Evolutionary conservation across 192 early-diverging fungal genomes (phyloP), one percentile per base, ranked within the genome.

Genomic region (Thamnidium elegans): DNA sequence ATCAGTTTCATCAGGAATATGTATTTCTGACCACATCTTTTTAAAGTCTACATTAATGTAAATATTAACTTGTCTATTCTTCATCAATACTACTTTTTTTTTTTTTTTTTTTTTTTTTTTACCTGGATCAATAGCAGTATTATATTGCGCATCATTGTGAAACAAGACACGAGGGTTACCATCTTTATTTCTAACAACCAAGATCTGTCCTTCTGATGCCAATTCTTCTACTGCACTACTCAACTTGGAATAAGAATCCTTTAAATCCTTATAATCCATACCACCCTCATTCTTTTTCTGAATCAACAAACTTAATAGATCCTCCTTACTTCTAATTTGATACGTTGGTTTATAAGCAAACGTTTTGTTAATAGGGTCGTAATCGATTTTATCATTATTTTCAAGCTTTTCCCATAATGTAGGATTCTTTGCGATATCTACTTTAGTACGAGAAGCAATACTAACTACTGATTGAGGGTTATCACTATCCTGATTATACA

Each of bases 321-420:
- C 92, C 13, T 91, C 88, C 34, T 85, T 85, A 34, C 76, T 79
- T 53, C 81, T 81, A 56, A 92, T 86, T 32, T 88, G 81, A 63
- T 80, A 92, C 47, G 84, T 84, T 51, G 90, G 90, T 73, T 87
- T 88, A 73, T 91, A 93, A 5, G 82, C 80, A 75, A 90, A 89
- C 1, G 86, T 87, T 5, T 80, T 63, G 15, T 78, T 77, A 2
- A 71, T 30, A 1, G 73, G 34, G 60, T 86, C 82, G 71, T 81
- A 91, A 0, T 72, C 70, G 20, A 92, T 84, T 50, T 90, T 90
- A 39, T 83, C 79, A 65, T 87, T 91, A 36, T 74, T 67, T 10
- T 74, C 77, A 31, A 91, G 66, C 19, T 84, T 77, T 6, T 83
- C 65, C 69, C 79, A 86, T 50, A 88, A 78, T 7, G 78, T 70